These are phyloP conservation scores for Gigaspora rosea DNA, from an alignment of 192 early-diverging fungal species.

Conservation along the genomic window DNA sequence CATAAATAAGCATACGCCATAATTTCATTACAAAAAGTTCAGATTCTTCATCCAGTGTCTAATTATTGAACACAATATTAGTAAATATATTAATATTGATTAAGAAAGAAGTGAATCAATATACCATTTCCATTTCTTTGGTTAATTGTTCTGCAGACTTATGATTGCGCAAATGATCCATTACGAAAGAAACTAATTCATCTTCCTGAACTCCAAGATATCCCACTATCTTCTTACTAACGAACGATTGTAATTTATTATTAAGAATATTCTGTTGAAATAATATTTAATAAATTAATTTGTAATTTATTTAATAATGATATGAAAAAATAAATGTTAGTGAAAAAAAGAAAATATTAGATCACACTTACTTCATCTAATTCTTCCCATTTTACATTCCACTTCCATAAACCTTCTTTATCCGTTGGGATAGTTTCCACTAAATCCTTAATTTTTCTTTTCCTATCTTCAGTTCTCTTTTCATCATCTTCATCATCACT, in stretches of 20 bases:
- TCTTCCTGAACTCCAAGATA: slow-evolving; percentile 79
- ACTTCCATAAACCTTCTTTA: slow-evolving; percentile 66
- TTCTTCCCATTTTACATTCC: slow-evolving; percentile 76
- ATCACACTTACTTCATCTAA: slow-evolving; percentile 62
- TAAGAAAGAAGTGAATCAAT: slow-evolving; percentile 13
- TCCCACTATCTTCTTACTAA: slow-evolving; percentile 77
- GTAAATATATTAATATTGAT: background rate
- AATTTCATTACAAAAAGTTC: slow-evolving; percentile 83
- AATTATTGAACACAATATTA: slow-evolving; percentile 14
- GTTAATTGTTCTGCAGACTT: slow-evolving; percentile 68
- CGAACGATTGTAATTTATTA: slow-evolving; percentile 73
- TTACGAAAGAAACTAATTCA: slow-evolving; percentile 79
- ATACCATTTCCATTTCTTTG: slow-evolving; percentile 77
- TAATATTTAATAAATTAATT: background rate
- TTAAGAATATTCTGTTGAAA: slow-evolving; percentile 48
- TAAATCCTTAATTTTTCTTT: slow-evolving; percentile 63
- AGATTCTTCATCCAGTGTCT: slow-evolving; percentile 89
- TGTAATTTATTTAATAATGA: background rate
- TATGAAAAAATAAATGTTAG: slow-evolving; percentile 21
- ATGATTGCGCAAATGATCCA: slow-evolving; percentile 66
- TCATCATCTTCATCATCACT: slow-evolving; percentile 52
- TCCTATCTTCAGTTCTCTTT: slow-evolving; percentile 69
- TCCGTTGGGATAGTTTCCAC: slow-evolving; percentile 72
- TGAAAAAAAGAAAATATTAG: background rate
- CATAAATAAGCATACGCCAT: slow-evolving; percentile 88